Evolutionary conservation across 495 filamentous ascomycete genomes (phyloP).

Genomic region (Trichoderma erinaceum): DNA sequence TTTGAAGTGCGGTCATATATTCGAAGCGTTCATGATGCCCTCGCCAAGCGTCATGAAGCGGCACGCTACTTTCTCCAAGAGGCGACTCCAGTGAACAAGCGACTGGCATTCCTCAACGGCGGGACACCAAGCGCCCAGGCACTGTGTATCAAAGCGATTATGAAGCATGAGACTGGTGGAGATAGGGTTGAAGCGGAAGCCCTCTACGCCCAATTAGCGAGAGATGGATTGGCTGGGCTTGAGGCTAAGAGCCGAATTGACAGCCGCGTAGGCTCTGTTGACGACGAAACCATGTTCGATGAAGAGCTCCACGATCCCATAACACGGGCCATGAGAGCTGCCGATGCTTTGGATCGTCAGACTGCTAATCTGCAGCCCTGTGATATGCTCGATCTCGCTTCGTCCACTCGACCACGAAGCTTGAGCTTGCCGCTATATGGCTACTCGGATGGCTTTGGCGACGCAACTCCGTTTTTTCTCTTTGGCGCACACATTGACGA

Average conservation of each 20-base stretch:
- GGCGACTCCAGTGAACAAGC: conserved; percentile 34
- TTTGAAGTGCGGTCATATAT: conserved; percentile 38
- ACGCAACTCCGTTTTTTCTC: conserved; percentile 26
- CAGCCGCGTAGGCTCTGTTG: conserved; percentile 5
- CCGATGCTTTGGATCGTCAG: conserved; percentile 43
- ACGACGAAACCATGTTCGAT: background rate
- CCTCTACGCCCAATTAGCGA: conserved; percentile 38
- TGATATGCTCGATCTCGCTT: conserved; percentile 32
- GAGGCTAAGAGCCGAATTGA: conserved; percentile 16
- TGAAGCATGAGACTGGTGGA: conserved; percentile 34
- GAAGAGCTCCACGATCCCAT: conserved; percentile 31
- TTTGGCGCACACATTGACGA: conserved; percentile 22
- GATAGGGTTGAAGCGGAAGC: conserved; percentile 37
- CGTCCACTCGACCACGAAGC: conserved; percentile 29
- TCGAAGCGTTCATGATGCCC: conserved; percentile 35
- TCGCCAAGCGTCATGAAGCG: conserved; percentile 32
- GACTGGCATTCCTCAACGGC: conserved; percentile 47
- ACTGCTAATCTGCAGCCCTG: conserved; percentile 38
- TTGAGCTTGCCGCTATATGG: conserved; percentile 30
- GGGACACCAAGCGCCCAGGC: conserved; percentile 41
- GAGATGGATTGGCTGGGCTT: conserved; percentile 36
- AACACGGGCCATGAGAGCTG: conserved; percentile 42
- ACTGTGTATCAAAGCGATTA: conserved; percentile 39
- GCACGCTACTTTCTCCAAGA: conserved; percentile 40
- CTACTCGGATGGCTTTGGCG: conserved; percentile 24